A percentile compares a stretch with the other conserved stretches of the same genome.
Evolutionary conservation across 2,329 filamentous ascomycete species (phyloP).

Genomic region (Macroventuria anomochaeta): DNA sequence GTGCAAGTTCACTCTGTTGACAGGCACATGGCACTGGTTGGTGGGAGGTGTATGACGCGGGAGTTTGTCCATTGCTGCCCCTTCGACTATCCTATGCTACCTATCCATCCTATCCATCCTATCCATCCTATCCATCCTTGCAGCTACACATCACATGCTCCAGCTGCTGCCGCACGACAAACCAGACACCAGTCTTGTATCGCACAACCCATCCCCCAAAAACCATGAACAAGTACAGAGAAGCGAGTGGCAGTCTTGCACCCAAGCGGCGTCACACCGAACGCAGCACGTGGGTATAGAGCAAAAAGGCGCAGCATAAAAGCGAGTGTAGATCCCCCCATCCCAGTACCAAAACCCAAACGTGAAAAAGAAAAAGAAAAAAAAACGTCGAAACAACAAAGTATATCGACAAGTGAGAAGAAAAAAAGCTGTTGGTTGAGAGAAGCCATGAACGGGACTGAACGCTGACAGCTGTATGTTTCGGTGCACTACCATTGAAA

Average conservation of each 20-base stretch:
- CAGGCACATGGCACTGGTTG: not conserved
- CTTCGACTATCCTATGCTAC: slow-evolving; percentile 5
- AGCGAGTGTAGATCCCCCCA: slow-evolving; percentile 4
- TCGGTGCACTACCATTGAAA: slow-evolving; percentile 24
- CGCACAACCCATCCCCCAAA: not conserved
- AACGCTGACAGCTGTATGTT: slow-evolving; percentile 21
- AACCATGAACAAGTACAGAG: not conserved
- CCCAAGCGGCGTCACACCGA: slow-evolving; percentile 14
- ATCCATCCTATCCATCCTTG: not conserved
- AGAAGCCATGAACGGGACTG: not conserved
- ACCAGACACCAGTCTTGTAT: not conserved
- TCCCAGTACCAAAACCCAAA: not conserved
- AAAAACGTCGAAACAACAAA: not conserved
- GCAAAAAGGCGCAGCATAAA: slow-evolving; percentile 7
- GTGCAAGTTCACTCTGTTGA: too few species aligned
- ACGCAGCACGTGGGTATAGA: slow-evolving; percentile 14
- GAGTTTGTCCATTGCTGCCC: not conserved
- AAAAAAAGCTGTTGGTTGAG: not conserved
- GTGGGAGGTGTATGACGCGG: not conserved
- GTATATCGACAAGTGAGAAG: slow-evolving; percentile 15
- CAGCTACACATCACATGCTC: slow-evolving; percentile 1
- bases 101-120: too few species aligned
- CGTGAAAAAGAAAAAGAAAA: not conserved
- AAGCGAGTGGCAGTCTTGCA: slow-evolving; percentile 18
- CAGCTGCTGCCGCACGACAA: not conserved